phyloP scores from a whole-genome alignment of 2,329 filamentous ascomycete species.

The Geosmithia putterillii region DNA sequence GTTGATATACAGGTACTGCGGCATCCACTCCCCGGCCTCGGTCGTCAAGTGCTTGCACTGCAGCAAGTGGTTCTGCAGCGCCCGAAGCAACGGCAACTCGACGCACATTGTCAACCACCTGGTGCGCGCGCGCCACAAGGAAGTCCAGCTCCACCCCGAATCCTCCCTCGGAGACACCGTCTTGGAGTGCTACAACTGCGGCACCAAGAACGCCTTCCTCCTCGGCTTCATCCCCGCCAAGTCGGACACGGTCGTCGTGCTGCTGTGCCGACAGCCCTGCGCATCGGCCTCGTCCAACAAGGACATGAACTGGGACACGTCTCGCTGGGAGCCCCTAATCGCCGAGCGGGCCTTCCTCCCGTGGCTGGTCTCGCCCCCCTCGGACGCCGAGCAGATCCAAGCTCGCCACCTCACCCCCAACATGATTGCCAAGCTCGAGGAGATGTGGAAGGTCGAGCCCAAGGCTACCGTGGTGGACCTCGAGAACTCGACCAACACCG shows the following conservation, averaged over 20 bases:
- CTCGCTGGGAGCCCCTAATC: slow-evolving; percentile 93
- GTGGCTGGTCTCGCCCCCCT: slow-evolving; percentile 83
- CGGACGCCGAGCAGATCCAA: slow-evolving; percentile 90
- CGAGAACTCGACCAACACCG: slow-evolving; percentile 81
- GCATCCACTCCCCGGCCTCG: slow-evolving; percentile 88
- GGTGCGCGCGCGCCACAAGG: slow-evolving; percentile 93
- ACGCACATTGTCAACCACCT: slow-evolving; percentile 98
- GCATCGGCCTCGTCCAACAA: slow-evolving; percentile 91
- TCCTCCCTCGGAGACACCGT: slow-evolving; percentile 92
- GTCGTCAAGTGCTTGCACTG: slow-evolving; percentile 95
- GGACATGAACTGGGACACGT: slow-evolving; percentile 99
- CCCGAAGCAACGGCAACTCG: slow-evolving; percentile 88
- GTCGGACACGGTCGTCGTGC: slow-evolving; percentile 93
- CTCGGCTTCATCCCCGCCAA: slow-evolving; percentile 98
- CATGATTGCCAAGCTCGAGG: slow-evolving; percentile 91
- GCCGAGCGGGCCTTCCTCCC: slow-evolving; percentile 90
- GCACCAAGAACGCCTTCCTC: slow-evolving; percentile 97
- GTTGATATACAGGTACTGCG: slow-evolving; percentile 62
- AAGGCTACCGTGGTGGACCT: slow-evolving; percentile 80
- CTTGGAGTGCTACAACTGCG: slow-evolving; percentile 97
- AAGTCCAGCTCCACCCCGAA: slow-evolving; percentile 89
- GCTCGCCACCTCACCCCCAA: slow-evolving; percentile 87
- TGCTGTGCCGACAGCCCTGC: slow-evolving; percentile 92
- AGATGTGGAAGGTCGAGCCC: slow-evolving; percentile 96
- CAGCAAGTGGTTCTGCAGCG: slow-evolving; percentile 98